These are phyloP conservation scores for Marchantia paleacea DNA, from an alignment of 225 moss, liverwort and hornwort species.

Conservation along the genomic window DNA sequence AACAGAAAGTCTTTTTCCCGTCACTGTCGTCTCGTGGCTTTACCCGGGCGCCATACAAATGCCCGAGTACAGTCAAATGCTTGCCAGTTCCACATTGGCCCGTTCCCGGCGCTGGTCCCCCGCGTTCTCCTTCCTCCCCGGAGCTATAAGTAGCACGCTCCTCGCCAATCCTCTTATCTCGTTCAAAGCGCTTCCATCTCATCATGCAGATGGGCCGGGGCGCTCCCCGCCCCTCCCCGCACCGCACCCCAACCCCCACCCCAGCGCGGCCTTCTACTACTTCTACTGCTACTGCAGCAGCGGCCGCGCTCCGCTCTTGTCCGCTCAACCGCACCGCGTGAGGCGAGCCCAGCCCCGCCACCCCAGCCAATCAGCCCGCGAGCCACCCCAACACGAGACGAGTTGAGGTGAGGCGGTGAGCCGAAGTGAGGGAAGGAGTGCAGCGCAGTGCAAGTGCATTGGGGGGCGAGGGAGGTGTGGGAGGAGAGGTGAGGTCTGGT, in stretches of 20 bases:
- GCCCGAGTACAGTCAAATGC: background rate
- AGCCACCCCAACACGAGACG: background rate
- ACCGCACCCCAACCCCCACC: too few relatives aligned
- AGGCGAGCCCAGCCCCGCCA: background rate
- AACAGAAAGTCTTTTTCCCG: slow-evolving; percentile 5
- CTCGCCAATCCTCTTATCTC: background rate
- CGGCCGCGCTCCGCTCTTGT: background rate
- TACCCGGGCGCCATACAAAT: background rate
- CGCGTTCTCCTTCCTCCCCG: background rate
- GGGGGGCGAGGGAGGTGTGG: too few relatives aligned
- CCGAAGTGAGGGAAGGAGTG: background rate
- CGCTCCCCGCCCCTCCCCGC: background rate
- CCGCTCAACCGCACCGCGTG: background rate
- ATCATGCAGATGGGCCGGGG: background rate
- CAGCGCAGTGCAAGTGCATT: too few relatives aligned
- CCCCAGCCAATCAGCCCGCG: background rate
- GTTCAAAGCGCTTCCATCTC: background rate
- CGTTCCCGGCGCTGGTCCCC: background rate
- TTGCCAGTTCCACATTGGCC: slow-evolving; percentile 21
- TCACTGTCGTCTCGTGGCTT: too few relatives aligned
- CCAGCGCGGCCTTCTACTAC: too few relatives aligned
- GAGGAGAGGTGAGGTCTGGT: background rate
- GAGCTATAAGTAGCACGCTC: slow-evolving; percentile 20
- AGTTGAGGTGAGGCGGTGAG: background rate
- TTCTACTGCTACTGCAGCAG: too few relatives aligned